Conservation (phyloP, 2,329 filamentous ascomycete species). For the Fusarium sp. region DNA sequence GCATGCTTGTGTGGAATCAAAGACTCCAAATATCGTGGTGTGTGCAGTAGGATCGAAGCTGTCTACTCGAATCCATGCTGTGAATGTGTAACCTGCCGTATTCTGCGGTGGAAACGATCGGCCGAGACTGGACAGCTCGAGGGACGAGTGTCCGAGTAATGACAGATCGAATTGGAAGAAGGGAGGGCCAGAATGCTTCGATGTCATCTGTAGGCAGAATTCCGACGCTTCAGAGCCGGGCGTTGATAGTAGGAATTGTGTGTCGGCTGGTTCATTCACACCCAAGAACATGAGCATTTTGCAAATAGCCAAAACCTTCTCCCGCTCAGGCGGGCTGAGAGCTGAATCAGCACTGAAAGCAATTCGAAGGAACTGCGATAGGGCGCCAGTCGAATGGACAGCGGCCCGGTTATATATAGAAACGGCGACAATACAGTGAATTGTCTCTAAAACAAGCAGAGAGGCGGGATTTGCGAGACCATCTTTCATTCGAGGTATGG, state of each 20-base stretch:
- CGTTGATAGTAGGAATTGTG: slow-evolving; percentile 76
- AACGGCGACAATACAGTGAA: slow-evolving; percentile 68
- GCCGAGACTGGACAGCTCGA: slow-evolving; percentile 89
- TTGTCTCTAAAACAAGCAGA: slow-evolving; percentile 74
- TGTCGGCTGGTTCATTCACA: slow-evolving; percentile 84
- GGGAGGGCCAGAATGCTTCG: slow-evolving; percentile 80
- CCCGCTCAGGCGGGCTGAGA: slow-evolving; percentile 68
- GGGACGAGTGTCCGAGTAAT: slow-evolving; percentile 85
- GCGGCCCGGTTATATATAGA: slow-evolving; percentile 78
- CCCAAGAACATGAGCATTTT: slow-evolving; percentile 79
- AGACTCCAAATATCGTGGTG: slow-evolving; percentile 95
- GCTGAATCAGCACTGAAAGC: slow-evolving; percentile 67
- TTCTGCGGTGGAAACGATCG: slow-evolving; percentile 85
- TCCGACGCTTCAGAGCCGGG: slow-evolving; percentile 69
- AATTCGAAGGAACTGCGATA: slow-evolving; percentile 74
- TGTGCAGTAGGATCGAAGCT: slow-evolving; percentile 86
- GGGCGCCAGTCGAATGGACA: slow-evolving; percentile 78
- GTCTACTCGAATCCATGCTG: slow-evolving; percentile 90
- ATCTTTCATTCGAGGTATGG: slow-evolving; percentile 65
- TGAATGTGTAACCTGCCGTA: slow-evolving; percentile 88
- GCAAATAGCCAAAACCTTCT: slow-evolving; percentile 75
- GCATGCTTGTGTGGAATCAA: slow-evolving; percentile 91
- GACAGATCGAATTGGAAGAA: slow-evolving; percentile 96
- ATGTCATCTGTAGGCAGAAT: slow-evolving; percentile 80
- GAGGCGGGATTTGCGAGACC: slow-evolving; percentile 66